These are phyloP conservation scores for Roridomyces roridus DNA, from an alignment of 768 basidiomycete genomes.

Conservation along the genomic window DNA sequence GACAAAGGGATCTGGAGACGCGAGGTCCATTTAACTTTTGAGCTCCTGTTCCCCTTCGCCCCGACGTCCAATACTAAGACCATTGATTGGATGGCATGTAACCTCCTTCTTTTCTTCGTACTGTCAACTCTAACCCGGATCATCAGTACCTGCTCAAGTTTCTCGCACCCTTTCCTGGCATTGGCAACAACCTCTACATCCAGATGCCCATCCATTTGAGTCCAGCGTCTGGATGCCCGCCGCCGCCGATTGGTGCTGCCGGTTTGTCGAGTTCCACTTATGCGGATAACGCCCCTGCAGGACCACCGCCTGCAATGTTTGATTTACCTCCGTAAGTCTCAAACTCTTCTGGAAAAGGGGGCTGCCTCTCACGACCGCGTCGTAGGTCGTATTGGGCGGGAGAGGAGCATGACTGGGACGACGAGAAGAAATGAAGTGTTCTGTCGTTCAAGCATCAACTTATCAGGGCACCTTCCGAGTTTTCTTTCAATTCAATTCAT, in stretches of 20 bases:
- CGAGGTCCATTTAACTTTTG: not conserved
- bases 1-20: conserved; percentile 5
- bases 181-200: conserved; percentile 1
- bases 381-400: not conserved
- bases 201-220: not conserved
- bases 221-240: not conserved
- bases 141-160: conserved; percentile 1
- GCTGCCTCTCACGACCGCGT: not conserved
- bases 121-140: not conserved
- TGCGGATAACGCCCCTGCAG: not conserved
- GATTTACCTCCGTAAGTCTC: not conserved
- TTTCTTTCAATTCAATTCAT: too few species aligned
- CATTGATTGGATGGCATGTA: conserved; percentile 5
- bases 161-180: conserved; percentile 4
- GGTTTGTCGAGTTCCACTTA: not conserved
- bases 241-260: not conserved
- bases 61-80: conserved; percentile 2
- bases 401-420: not conserved
- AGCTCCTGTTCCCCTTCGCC: conserved; percentile 4
- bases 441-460: too few species aligned
- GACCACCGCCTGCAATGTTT: not conserved
- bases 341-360: not conserved
- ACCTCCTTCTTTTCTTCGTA: not conserved
- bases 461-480: too few species aligned
- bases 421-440: not conserved